phyloP scores from a whole-genome alignment of 192 early-diverging fungal species.

The Coemansia sp. region DNA sequence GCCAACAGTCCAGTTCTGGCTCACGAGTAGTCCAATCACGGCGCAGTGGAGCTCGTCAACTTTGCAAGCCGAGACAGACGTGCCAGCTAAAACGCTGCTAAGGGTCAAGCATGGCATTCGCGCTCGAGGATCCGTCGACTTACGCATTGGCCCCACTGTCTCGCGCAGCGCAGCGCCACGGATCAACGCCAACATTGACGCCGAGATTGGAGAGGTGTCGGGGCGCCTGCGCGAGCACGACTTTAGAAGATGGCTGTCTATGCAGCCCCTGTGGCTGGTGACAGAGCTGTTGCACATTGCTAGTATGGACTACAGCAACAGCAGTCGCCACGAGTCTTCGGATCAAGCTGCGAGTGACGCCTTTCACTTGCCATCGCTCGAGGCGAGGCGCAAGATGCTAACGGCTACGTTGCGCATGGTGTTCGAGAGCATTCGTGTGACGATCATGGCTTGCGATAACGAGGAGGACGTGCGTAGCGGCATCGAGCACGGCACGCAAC shows the following conservation, averaged over 20 bases:
- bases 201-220: conserved; percentile 27
- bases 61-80: conserved; percentile 5
- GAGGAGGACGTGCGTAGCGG: conserved; percentile 51
- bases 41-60: conserved; percentile 24
- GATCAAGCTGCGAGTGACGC: background rate
- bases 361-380: conserved; percentile 13
- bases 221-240: conserved; percentile 47
- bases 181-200: conserved; percentile 23
- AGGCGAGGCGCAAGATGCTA: conserved; percentile 31
- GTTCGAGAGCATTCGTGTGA: conserved; percentile 40
- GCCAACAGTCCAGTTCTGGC: conserved; percentile 27
- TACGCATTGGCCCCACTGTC: conserved; percentile 14
- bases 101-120: conserved; percentile 31
- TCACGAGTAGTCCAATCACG: conserved; percentile 38
- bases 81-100: conserved; percentile 13
- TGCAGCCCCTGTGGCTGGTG: conserved; percentile 55
- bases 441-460: conserved; percentile 48
- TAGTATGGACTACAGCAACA: conserved; percentile 8
- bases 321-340: background rate
- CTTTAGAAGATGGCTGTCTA: conserved; percentile 49
- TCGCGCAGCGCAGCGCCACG: conserved; percentile 2
- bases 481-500: conserved; percentile 51
- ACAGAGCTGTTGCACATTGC: conserved; percentile 16
- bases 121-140: conserved; percentile 15
- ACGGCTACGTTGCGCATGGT: conserved; percentile 27